Evolutionary conservation across 2,329 filamentous ascomycete genomes (phyloP).

Genomic region (Cladosporium sp.): DNA sequence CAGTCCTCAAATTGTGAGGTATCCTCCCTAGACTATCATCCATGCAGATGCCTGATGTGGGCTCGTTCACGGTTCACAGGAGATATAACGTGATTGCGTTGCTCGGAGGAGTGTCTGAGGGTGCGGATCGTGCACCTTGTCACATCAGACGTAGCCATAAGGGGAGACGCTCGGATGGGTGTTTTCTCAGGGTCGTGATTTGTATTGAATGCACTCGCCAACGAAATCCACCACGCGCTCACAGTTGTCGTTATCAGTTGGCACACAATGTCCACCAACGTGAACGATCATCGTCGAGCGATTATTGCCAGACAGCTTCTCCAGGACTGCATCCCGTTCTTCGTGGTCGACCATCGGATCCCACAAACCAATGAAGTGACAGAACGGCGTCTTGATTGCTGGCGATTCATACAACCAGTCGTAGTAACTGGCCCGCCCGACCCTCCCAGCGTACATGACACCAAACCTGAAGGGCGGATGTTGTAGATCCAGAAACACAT

Average conservation of each 20-base stretch:
- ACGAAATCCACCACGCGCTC: conserved; percentile 2
- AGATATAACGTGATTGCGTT: too few relatives aligned
- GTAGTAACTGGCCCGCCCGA: background rate
- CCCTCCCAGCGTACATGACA: background rate
- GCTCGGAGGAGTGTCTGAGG: too few relatives aligned
- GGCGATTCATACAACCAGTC: background rate
- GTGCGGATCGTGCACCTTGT: too few relatives aligned
- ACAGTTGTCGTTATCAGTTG: background rate
- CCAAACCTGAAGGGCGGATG: conserved; percentile 1
- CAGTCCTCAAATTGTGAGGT: too few relatives aligned
- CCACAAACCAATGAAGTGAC: background rate
- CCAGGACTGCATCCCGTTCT: background rate
- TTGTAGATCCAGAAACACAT: background rate
- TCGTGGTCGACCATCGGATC: conserved; percentile 2
- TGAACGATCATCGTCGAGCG: conserved; percentile 64
- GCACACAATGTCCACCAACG: conserved; percentile 71
- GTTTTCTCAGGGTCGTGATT: too few relatives aligned
- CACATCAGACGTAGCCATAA: too few relatives aligned
- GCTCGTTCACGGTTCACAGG: too few relatives aligned
- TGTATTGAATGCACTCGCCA: background rate
- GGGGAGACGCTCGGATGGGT: too few relatives aligned
- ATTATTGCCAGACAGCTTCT: conserved; percentile 65
- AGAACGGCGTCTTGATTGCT: background rate
- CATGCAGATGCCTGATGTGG: too few relatives aligned
- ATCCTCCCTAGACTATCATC: too few relatives aligned